Conservation (phyloP, 371 early-diverging fungal species). For the Chytridium lagenaria region DNA sequence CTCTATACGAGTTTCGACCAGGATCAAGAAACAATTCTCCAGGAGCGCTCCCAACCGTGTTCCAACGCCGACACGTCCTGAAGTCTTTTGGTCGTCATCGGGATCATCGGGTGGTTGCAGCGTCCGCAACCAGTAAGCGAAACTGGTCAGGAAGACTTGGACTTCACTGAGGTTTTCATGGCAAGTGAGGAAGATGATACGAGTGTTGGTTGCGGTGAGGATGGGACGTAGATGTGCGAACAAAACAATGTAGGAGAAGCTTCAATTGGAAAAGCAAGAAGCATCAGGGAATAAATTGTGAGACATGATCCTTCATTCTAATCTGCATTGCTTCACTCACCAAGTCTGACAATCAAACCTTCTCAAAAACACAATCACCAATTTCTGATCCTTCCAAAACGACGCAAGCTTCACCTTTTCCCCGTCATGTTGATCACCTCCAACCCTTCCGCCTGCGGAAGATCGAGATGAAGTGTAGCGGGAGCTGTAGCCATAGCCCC, state of each 20-base stretch:
- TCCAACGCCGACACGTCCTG: neutral
- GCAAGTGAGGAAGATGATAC: conserved; percentile 26
- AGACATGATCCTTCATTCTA: neutral
- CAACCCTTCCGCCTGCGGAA: neutral
- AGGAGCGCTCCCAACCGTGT: neutral
- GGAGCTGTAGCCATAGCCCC: no score
- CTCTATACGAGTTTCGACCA: neutral
- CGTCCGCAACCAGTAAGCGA: conserved; percentile 21
- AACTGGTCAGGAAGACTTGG: conserved; percentile 16
- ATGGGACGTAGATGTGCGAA: conserved; percentile 20
- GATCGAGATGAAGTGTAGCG: neutral
- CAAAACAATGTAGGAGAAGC: conserved; percentile 18
- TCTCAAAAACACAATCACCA: conserved; percentile 20
- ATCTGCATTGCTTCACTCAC: neutral
- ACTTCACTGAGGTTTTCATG: conserved; percentile 27
- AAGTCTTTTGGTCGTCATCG: neutral
- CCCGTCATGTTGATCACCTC: conserved; percentile 13
- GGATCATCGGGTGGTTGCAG: neutral
- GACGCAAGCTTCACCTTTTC: conserved; percentile 9
- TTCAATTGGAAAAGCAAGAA: neutral
- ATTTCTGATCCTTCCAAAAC: conserved; percentile 9
- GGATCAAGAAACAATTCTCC: conserved; percentile 22
- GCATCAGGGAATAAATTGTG: neutral
- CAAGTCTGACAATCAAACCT: conserved; percentile 25
- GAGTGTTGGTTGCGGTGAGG: neutral